Percentiles rank a stretch among this genome's conserved stretches.
Conservation (phyloP, 768 basidiomycete genomes). For the Agrocybe pediades region DNA sequence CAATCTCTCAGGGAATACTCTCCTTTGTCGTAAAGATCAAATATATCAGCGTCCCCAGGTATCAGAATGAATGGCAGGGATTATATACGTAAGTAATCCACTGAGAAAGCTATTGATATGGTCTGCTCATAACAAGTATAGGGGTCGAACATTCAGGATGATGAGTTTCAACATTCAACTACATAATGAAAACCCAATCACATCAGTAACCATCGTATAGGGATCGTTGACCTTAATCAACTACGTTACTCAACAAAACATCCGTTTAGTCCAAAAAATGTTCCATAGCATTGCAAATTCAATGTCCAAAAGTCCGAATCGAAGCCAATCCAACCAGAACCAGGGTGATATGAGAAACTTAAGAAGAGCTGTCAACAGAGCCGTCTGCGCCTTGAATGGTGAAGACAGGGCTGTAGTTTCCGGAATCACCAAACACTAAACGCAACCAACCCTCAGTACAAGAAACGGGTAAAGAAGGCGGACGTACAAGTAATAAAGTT, state of each 20-base stretch:
- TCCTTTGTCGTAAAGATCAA: conserved; percentile 9
- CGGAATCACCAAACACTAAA: conserved; percentile 52
- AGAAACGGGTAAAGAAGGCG: neutral
- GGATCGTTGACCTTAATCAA: neutral
- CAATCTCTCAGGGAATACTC: conserved; percentile 42
- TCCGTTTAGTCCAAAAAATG: neutral
- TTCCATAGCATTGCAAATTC: neutral
- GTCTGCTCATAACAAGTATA: no score
- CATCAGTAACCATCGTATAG: neutral
- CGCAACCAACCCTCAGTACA: neutral
- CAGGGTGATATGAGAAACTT: neutral
- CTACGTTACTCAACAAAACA: neutral
- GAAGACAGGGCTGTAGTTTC: conserved; percentile 42
- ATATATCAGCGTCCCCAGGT: neutral
- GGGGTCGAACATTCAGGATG: neutral
- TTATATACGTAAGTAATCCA: no score
- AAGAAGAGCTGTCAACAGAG: neutral
- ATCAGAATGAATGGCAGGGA: neutral
- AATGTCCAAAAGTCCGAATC: neutral
- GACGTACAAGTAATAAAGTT: conserved; percentile 46
- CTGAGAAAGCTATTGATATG: no score
- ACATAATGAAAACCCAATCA: neutral
- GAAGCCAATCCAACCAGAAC: neutral
- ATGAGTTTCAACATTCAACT: neutral
- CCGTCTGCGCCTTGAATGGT: conserved; percentile 21